Conservation (phyloP, 1,284 basidiomycete species). For the Porodaedalea pini region DNA sequence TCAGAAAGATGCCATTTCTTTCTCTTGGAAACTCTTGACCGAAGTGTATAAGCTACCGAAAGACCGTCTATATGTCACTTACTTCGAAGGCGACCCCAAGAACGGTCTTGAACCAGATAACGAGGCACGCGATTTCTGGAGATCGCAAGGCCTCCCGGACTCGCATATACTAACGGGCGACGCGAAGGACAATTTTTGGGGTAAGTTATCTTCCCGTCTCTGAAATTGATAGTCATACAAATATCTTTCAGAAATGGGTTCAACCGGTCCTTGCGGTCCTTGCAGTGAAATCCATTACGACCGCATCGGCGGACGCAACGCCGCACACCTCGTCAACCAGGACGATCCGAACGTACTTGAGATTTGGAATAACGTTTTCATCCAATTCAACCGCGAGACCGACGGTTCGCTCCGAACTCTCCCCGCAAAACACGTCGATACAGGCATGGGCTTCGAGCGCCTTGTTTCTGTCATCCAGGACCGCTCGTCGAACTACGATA, state of each 20-base stretch:
- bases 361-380: conserved; percentile 99
- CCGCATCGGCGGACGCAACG: conserved; percentile 91
- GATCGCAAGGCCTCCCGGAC: conserved; percentile 81
- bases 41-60: conserved; percentile 83
- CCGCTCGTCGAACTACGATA: conserved; percentile 95
- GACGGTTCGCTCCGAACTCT: conserved; percentile 79
- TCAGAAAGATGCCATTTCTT: conserved; percentile 87
- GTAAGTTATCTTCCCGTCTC: conserved; percentile 41
- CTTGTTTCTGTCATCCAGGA: conserved; percentile 93
- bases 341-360: conserved; percentile 97
- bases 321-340: conserved; percentile 87
- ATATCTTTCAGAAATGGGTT: conserved; percentile 82
- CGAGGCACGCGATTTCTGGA: conserved; percentile 87
- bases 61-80: conserved; percentile 94
- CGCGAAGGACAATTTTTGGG: conserved; percentile 99
- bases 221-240: conserved; percentile 7
- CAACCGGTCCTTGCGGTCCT: conserved; percentile 95
- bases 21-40: conserved; percentile 95
- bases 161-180: conserved; percentile 92
- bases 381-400: conserved; percentile 95
- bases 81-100: conserved; percentile 91
- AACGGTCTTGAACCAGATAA: conserved; percentile 86
- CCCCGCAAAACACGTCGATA: conserved; percentile 95
- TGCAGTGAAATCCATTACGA: conserved; percentile 98
- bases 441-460: conserved; percentile 98